phyloP scores from a whole-genome alignment of 768 basidiomycete genomes.

The Aureoboletus auriporus region DNA sequence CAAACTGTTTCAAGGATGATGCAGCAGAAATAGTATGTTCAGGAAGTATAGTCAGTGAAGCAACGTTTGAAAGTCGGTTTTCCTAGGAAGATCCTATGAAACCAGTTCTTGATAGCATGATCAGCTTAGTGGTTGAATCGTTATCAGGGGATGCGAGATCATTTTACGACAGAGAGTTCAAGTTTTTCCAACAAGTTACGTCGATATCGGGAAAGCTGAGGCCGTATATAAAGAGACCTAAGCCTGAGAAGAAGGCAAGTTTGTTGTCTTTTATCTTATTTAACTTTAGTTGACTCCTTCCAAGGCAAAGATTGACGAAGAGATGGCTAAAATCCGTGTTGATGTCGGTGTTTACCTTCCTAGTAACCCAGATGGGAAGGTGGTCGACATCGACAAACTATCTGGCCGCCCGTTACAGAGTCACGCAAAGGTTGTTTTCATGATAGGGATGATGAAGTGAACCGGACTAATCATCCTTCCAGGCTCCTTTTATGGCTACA shows the following conservation, averaged over 20 bases:
- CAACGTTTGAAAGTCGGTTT: not conserved
- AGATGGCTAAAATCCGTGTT: slow-evolving; percentile 94
- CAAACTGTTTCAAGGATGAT: slow-evolving; percentile 94
- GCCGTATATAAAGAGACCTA: slow-evolving; percentile 92
- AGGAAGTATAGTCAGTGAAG: not conserved
- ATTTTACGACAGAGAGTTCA: slow-evolving; percentile 95
- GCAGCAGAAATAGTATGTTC: slow-evolving; percentile 69
- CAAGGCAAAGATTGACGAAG: slow-evolving; percentile 97
- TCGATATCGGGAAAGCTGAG: slow-evolving; percentile 98
- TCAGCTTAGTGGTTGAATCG: slow-evolving; percentile 69
- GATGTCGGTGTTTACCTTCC: slow-evolving; percentile 97
- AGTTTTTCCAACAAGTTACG: slow-evolving; percentile 93
- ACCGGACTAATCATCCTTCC: slow-evolving; percentile 3
- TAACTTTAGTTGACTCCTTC: not conserved
- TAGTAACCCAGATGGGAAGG: slow-evolving; percentile 93
- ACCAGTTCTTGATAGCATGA: slow-evolving; percentile 88
- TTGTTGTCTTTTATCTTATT: not conserved
- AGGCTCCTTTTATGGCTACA: slow-evolving; percentile 99
- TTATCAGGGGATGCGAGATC: slow-evolving; percentile 83
- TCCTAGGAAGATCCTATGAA: slow-evolving; percentile 92
- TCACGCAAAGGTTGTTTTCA: slow-evolving; percentile 78
- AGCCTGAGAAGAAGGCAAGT: slow-evolving; percentile 90
- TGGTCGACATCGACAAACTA: slow-evolving; percentile 96
- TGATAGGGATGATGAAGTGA: not conserved
- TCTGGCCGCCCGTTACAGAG: slow-evolving; percentile 95